Evolutionary conservation across 2,329 filamentous ascomycete genomes (phyloP), one percentile per base, ranked within the genome.

Genomic region (Myrmaecium sp.): DNA sequence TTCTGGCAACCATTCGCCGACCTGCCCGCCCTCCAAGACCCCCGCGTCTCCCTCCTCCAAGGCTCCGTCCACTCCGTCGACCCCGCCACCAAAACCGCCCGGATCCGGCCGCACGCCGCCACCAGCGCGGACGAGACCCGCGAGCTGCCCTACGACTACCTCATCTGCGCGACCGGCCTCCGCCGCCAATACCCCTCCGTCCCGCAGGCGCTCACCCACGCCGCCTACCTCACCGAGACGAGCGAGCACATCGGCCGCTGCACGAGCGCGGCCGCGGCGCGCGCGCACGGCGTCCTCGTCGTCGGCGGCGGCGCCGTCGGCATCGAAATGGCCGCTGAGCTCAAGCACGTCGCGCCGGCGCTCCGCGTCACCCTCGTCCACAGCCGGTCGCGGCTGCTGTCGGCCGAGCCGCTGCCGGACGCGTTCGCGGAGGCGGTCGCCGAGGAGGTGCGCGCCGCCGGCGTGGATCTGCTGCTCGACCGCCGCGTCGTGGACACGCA

Each of bases 301-400:
- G 78, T 79, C 11, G 79, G 79, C 35, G 69, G 63, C 63, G 64
- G 76, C 26, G 80, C 79, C 5, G 79, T 84, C 1, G 80, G 80
- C 6, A 72, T 84, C 29, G 79, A 86, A 46, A 82, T 86, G 63
- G 77, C 80, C 0, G 70, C 75, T 2, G 79, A 89, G 52, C 57
- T 84, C 28, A 84, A 83, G 50, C 47, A 66, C 23, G 55, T 71
- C 14, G 62, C 74, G 33, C 77, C 80, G 0, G 41, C 64, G 7
- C 55, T 69, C 28, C 64, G 64, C 21, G 72, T 86, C n/a, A 78
- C 69, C 1, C 63, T 89, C 2, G 66, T 81, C 4, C 80, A 86
- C 46, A 83, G 78, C 4, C 62, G 76, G 12, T 57, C 64, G 14
- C 67, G 67, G 39, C 64, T 86, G 2, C 60, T 86, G 5, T 82